These are phyloP conservation scores for Geranium brycei DNA, from an alignment of 345 rosid genomes.

Conservation along the genomic window DNA sequence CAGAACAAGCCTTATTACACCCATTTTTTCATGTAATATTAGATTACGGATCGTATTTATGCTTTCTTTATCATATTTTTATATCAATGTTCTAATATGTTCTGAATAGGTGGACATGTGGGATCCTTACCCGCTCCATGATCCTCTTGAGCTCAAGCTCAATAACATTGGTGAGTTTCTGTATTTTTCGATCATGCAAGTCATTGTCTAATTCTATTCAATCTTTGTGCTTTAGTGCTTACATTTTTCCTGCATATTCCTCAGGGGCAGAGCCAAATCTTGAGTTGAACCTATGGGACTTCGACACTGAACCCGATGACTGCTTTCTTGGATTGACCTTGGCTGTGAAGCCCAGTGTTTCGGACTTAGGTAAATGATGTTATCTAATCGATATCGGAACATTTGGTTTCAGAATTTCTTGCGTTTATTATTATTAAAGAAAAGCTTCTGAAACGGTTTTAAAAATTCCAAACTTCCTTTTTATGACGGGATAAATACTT, in stretches of 20 bases:
- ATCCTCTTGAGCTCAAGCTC: slow-evolving; percentile 66
- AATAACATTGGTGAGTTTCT: slow-evolving; percentile 49
- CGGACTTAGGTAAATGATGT: slow-evolving; percentile 44
- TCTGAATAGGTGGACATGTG: slow-evolving; percentile 36
- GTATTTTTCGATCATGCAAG: slow-evolving; percentile 1
- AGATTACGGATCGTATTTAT: slow-evolving; percentile 7
- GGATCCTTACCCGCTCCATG: slow-evolving; percentile 56
- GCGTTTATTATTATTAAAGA: neutral
- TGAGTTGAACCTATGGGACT: slow-evolving; percentile 89
- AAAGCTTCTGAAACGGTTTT: neutral
- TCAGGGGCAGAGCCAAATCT: slow-evolving; percentile 73
- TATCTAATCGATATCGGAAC: too few species aligned
- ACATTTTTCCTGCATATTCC: slow-evolving; percentile 9
- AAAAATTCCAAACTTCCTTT: neutral
- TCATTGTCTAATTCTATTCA: neutral
- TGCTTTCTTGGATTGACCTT: slow-evolving; percentile 86
- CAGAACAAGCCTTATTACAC: slow-evolving; percentile 76
- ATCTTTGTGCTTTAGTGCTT: neutral
- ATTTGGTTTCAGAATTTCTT: neutral
- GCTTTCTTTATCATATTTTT: slow-evolving; percentile 8
- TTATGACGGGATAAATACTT: neutral
- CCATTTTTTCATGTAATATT: slow-evolving; percentile 73
- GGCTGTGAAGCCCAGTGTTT: slow-evolving; percentile 73
- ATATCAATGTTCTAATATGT: slow-evolving; percentile 15
- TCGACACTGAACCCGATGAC: slow-evolving; percentile 65